Percentiles rank a stretch among this genome's conserved stretches.
These are phyloP conservation scores for Kurtzmaniella fragi DNA, from an alignment of 805 yeast genomes.

Conservation along the genomic window DNA sequence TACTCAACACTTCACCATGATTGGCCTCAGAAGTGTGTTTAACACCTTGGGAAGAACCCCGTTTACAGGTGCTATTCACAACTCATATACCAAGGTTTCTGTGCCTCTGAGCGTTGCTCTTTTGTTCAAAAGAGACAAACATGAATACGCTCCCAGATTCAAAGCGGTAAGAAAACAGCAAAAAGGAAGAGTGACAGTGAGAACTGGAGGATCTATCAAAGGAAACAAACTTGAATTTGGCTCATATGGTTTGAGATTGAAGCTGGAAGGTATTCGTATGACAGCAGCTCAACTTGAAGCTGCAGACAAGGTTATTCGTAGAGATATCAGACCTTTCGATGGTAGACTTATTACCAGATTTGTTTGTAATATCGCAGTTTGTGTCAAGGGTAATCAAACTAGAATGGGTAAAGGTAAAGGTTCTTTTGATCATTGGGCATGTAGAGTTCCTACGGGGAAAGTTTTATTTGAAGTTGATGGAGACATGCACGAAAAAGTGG, in stretches of 20 bases:
- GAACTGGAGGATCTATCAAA: conserved; percentile 89
- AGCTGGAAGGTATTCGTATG: conserved; percentile 81
- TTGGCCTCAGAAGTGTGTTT: no score
- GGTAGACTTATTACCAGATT: conserved; percentile 78
- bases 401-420: conserved; percentile 99
- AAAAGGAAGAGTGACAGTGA: conserved; percentile 91
- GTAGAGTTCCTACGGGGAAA: conserved; percentile 93
- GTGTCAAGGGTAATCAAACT: conserved; percentile 95
- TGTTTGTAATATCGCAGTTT: conserved; percentile 81
- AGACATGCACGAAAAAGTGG: conserved; percentile 79
- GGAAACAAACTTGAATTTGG: conserved; percentile 85
- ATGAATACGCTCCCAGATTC: conserved; percentile 76
- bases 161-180: conserved; percentile 68
- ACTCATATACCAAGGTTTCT: no score
- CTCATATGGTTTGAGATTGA: conserved; percentile 77
- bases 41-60: no score
- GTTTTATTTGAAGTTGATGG: conserved; percentile 83
- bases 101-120: no score
- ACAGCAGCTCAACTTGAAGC: conserved; percentile 85
- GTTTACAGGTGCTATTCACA: no score
- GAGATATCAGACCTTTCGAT: conserved; percentile 74
- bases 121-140: no score
- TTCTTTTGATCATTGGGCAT: conserved; percentile 95
- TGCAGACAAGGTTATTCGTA: conserved; percentile 81
- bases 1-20: no score